Base-by-base conservation (phyloP, 2,329 filamentous ascomycete species). In the Epichloe baconii region DNA sequence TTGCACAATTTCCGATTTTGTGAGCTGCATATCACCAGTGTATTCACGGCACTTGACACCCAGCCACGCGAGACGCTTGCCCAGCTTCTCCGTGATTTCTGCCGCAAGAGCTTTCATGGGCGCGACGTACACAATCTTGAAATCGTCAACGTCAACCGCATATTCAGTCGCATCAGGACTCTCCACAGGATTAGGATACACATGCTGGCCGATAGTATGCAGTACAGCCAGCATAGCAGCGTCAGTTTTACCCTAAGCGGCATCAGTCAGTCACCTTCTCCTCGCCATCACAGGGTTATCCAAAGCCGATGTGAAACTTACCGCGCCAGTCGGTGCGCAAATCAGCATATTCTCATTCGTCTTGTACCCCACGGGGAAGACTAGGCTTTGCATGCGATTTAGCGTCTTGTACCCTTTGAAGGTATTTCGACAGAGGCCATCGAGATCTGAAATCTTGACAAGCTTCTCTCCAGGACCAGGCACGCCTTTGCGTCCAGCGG, bases 271-370 rank as follows among this genome's bases (percentile, higher is more conserved):
- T 36, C 26, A 5, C 15, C 35, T 7, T 2, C 23, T 19, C 10
- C 17, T 42, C 5, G 15, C 26, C 10, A 40, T 35, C 11, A n/a
- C 14, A 17, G 36, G 15, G 10, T 38, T 19, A 17, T 40, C 15
- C 36, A 19, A 43, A 44, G 1, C 2, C 11, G 5, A n/a, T 12
- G 11, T 21, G 21, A 15, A n/a, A 74, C 79, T 70, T 66, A 79
- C 77, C 54, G 90, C 90, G 80, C 93, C 93, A 50, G 93, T 98
- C 4, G 93, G 93, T 21, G 93, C 93, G 67, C 93, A 98, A 53
- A 98, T 94, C 48, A 98, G 79, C 91, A 98, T 96, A 59, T 98
- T 98, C 69, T 98, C 93, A 62, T 83, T 95, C 2, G 88, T 96
- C 65, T 85, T 88, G 70, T 98, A 97, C 0, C 90, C 93, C 5